These are phyloP conservation scores for Leccinum subspadiceum DNA, from an alignment of 1,284 basidiomycete genomes.

Conservation along the genomic window DNA sequence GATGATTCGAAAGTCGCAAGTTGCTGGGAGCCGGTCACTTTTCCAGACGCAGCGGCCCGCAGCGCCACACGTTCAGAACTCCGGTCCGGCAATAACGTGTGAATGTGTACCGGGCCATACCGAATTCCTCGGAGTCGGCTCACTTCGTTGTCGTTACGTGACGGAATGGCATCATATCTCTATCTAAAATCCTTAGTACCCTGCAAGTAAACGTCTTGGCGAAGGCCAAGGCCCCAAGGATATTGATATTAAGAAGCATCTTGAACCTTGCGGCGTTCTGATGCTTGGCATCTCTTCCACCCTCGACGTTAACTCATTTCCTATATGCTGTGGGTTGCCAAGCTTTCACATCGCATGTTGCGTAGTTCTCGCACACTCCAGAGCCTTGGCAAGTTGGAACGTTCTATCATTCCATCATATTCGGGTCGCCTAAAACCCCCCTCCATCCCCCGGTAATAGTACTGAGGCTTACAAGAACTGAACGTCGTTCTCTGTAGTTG, in stretches of 20 bases:
- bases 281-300: slow-evolving; percentile 43
- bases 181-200: not conserved
- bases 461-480: slow-evolving; percentile 32
- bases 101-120: not conserved
- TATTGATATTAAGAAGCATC: slow-evolving; percentile 36
- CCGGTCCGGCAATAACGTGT: too few species aligned
- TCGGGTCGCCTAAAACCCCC: slow-evolving; percentile 33
- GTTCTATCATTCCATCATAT: slow-evolving; percentile 58
- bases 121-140: not conserved
- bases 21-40: too few species aligned
- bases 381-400: slow-evolving; percentile 62
- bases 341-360: slow-evolving; percentile 8
- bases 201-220: slow-evolving; percentile 61
- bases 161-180: not conserved
- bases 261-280: slow-evolving; percentile 57
- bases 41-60: too few species aligned
- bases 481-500: not conserved
- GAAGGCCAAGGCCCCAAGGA: slow-evolving; percentile 43
- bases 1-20: too few species aligned
- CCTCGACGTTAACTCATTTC: slow-evolving; percentile 55
- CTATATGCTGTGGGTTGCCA: slow-evolving; percentile 23
- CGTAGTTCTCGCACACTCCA: slow-evolving; percentile 69
- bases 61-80: too few species aligned
- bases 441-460: not conserved
- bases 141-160: not conserved